phyloP scores from a whole-genome alignment of 805 yeast genomes.

The Soucietia sequanensis region DNA sequence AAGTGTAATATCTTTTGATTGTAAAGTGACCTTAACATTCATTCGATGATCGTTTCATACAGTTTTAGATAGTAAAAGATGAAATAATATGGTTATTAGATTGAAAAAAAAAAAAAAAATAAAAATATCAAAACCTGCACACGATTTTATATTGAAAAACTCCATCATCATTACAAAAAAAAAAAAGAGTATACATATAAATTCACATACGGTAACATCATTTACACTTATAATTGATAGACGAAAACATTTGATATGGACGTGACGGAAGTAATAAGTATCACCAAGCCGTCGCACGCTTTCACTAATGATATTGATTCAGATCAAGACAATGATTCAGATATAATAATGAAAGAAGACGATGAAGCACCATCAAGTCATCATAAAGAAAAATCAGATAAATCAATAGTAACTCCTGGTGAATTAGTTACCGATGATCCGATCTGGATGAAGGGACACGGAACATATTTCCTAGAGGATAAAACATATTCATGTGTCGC shows the following conservation, averaged over 20 bases:
- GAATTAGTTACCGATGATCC: conserved; percentile 95
- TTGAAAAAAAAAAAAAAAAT: too few relatives aligned
- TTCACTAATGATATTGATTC: conserved; percentile 10
- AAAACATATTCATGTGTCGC: conserved; percentile 89
- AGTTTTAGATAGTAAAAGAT: conserved; percentile 1
- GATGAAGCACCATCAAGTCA: conserved; percentile 15
- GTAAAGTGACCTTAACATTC: too few relatives aligned
- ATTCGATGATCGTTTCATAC: too few relatives aligned
- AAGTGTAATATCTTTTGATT: too few relatives aligned
- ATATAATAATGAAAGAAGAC: conserved; percentile 38
- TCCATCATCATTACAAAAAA: too few relatives aligned
- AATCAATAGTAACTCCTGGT: conserved; percentile 82
- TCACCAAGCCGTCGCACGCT: conserved; percentile 26
- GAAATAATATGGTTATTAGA: too few relatives aligned
- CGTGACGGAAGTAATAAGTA: conserved; percentile 33
- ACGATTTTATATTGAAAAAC: too few relatives aligned
- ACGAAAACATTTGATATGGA: too few relatives aligned
- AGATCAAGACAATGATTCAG: conserved; percentile 30
- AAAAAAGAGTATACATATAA: too few relatives aligned
- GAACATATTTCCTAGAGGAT: conserved; percentile 78
- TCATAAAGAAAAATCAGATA: conserved; percentile 3
- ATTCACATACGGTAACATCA: too few relatives aligned
- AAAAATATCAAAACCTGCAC: too few relatives aligned
- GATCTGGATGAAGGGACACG: conserved; percentile 98
- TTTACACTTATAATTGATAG: too few relatives aligned